Evolutionary conservation across 805 yeast species (phyloP), one percentile per base, ranked within the genome.

Genomic region (Saccharomycopsis sp.): DNA sequence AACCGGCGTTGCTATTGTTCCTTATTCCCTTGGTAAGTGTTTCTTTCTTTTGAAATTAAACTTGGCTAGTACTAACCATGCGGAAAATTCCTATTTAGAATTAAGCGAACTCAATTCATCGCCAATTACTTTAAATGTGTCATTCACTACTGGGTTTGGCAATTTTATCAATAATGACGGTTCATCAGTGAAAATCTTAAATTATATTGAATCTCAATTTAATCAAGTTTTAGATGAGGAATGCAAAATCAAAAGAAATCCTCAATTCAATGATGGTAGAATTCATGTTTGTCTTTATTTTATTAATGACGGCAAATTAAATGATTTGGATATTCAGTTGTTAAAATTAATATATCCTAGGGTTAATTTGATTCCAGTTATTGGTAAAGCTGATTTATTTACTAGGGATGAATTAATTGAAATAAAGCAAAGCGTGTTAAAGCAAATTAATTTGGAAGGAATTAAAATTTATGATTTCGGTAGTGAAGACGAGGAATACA

Each of bases 151-250:
- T 17, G 93, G 90, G 1, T 78, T 82, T 56, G 93, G 90, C 35
- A 89, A 82, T 55, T 79, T 76, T 57, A 68, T 84, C 53, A 79
- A 85, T 62, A 82, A 81, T 61, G 31, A 27, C 6, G 52, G 63
- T 27, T 71, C 77, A 27, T 66, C 71, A 38, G 54, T 54, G 2
- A 66, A 74, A 50, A 71, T 85, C 43, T 73, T 73, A 48, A 70
- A 71, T 29, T 82, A 76, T 63, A 66, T 85, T 50, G 83, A 81
- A 59, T 87, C 81, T 58, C 90, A 84, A 58, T 84, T 83, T 58
- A 89, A 82, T 59, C 66, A 72, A 45, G 87, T 85, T 0, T 70
- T 88, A 38, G 86, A 85, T 1, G 96, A 88, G 60, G 96, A 88
- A 61, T 84, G 93, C 1, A 72, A 90, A 51, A 85, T 88, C 52